A percentile compares a stretch with the other conserved stretches of the same genome.
These are phyloP conservation scores for Pythium graminicola DNA, from an alignment of 352 stramenopile species.

Conservation along the genomic window DNA sequence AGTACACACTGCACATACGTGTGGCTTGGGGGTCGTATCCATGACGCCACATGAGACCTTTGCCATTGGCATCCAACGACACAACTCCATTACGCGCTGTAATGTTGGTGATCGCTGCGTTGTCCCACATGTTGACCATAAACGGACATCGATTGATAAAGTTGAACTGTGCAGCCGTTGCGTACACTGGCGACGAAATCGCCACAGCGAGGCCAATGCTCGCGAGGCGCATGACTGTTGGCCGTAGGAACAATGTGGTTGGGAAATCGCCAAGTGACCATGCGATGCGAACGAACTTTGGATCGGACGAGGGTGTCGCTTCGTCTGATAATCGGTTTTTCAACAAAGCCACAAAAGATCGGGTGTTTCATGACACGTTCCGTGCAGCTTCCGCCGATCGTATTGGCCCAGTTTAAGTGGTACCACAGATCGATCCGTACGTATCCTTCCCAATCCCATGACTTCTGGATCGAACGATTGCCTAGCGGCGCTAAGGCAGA, in stretches of 20 bases:
- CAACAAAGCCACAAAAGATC: too few relatives aligned
- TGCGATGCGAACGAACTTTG: neutral
- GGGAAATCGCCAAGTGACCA: slow-evolving; percentile 1
- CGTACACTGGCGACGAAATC: neutral
- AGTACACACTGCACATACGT: slow-evolving; percentile 8
- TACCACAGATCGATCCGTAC: too few relatives aligned
- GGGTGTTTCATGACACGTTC: slow-evolving; percentile 1
- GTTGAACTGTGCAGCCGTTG: slow-evolving; percentile 17
- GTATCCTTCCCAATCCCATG: too few relatives aligned
- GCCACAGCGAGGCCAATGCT: neutral
- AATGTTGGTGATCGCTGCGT: slow-evolving; percentile 21
- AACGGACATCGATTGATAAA: slow-evolving; percentile 29
- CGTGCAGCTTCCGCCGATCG: neutral
- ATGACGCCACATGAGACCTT: slow-evolving; percentile 29
- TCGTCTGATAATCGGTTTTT: too few relatives aligned
- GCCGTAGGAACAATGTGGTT: neutral
- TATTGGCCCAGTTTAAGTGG: too few relatives aligned
- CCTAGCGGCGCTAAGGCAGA: neutral
- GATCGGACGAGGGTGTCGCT: neutral
- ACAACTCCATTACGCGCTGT: slow-evolving; percentile 4
- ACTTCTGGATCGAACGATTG: too few relatives aligned
- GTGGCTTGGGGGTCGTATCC: slow-evolving; percentile 30
- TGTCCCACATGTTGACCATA: slow-evolving; percentile 29
- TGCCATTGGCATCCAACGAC: slow-evolving; percentile 7
- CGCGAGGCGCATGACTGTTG: neutral